Evolutionary conservation across 306 rosid genomes (phyloP).

Genomic region (Prunus campanulata): DNA sequence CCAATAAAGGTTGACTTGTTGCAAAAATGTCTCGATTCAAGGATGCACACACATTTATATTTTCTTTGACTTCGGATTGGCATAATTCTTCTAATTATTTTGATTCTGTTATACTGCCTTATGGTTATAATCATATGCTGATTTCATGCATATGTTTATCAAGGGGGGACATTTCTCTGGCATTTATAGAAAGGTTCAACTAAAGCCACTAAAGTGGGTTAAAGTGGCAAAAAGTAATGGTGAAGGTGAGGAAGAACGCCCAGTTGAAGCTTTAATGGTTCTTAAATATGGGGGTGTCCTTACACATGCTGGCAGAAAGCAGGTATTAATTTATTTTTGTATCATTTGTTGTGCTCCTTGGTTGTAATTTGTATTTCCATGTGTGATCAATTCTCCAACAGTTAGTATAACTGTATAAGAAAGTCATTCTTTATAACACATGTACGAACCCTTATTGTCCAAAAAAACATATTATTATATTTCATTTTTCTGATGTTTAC

Average conservation of each 20-base stretch:
- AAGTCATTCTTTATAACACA: background rate
- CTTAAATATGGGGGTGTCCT: slow-evolving; percentile 99
- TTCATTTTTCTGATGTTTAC: background rate
- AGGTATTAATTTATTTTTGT: slow-evolving; percentile 44
- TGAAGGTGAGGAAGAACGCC: slow-evolving; percentile 95
- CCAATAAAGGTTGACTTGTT: background rate
- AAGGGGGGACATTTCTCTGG: slow-evolving; percentile 99
- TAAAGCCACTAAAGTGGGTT: slow-evolving; percentile 92
- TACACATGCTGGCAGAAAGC: slow-evolving; percentile 98
- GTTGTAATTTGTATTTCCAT: background rate
- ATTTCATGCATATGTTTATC: slow-evolving; percentile 22
- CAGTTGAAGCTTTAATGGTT: slow-evolving; percentile 92
- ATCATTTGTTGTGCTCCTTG: background rate
- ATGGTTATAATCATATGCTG: slow-evolving; percentile 28
- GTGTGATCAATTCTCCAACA: background rate
- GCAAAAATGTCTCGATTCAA: background rate
- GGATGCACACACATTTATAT: background rate
- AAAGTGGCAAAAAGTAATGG: slow-evolving; percentile 64
- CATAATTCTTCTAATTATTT: background rate
- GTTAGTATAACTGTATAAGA: background rate
- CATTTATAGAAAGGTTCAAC: slow-evolving; percentile 93
- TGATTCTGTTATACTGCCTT: background rate
- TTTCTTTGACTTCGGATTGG: background rate
- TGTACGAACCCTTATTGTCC: background rate
- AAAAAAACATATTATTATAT: slow-evolving; percentile 8